Base-by-base conservation (phyloP, 495 filamentous ascomycete species). In the Xylaria sp. region DNA sequence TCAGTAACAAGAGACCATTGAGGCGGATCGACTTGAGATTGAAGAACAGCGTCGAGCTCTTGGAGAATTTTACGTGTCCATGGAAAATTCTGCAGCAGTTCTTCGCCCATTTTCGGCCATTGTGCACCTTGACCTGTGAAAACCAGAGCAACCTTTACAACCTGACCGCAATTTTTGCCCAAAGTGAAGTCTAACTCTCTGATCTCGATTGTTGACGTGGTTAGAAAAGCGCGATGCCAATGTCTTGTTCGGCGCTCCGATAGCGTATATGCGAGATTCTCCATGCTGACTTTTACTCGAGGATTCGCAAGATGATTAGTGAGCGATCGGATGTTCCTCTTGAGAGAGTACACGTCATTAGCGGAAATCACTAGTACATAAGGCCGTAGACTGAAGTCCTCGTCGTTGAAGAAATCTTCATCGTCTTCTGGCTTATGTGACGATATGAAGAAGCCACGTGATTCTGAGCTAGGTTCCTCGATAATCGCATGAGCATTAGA, bases 91-190 rank as follows among this genome's bases (percentile, higher is more conserved):
- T 76, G n/a, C 0, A 84, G 15, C 3, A 84, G 70, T 17, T 70
- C 68, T 5, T 59, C 63, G 4, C 82, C 83, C 83, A 85, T 85
- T 29, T 73, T 24, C 1, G 77, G 64, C 83, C 83, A 85, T 62
- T 85, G 83, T 0, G 81, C 79, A 0, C 83, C 83, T 66, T 85
- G 83, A 0, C 83, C 83, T 0, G 83, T 84, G 69, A 85, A 85
- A 33, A 84, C 75, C 21, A 82, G 81, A 3, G 72, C 77, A 12
- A 83, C 46, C 15, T 53, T 46, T 0, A 78, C 76, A 1, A 58
- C 17, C 17, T 61, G 6, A 7, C 1, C 15, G 2, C 6, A 26
- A 37, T 53, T 26, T 52, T 41, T 58, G n/a, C 37, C 29, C 14
- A 44, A 33, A 4, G 52, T 17, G 1, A 12, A 26, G 6, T 17